Evolutionary conservation across 129 eudicot species (phyloP).

Genomic region (Helianthus tuberosus): DNA sequence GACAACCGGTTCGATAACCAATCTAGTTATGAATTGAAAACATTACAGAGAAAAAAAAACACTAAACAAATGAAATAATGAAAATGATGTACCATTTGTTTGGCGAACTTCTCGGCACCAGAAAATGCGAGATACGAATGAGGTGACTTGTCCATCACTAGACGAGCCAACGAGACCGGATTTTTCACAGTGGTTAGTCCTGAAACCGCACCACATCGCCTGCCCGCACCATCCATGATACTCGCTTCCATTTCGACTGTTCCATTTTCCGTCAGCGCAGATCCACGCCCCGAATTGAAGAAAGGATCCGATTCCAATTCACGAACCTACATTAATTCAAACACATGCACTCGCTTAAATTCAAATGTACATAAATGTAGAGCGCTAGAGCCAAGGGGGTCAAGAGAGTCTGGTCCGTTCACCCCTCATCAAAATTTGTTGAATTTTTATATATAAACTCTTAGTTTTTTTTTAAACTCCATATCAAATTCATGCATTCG

Average conservation of each 20-base stretch:
- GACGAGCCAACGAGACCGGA: conserved; percentile 89
- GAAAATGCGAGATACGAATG: conserved; percentile 91
- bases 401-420: too few relatives aligned
- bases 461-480: too few relatives aligned
- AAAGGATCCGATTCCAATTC: conserved; percentile 81
- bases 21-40: background rate
- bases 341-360: background rate
- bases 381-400: background rate
- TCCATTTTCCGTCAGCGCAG: conserved; percentile 82
- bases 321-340: conserved; percentile 50
- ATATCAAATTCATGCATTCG: too few relatives aligned
- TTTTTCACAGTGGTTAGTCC: conserved; percentile 85
- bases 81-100: conserved; percentile 50
- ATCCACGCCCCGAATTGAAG: conserved; percentile 94
- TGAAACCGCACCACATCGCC: conserved; percentile 93
- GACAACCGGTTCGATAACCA: too few relatives aligned
- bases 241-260: conserved; percentile 98
- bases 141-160: conserved; percentile 93
- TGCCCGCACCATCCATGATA: conserved; percentile 79
- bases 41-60: background rate
- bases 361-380: background rate
- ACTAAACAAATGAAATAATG: background rate
- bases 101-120: conserved; percentile 91
- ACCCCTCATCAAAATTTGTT: too few relatives aligned
- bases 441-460: too few relatives aligned